Conservation (phyloP, 23 red algal species). For the Pyropia yezoensis region DNA sequence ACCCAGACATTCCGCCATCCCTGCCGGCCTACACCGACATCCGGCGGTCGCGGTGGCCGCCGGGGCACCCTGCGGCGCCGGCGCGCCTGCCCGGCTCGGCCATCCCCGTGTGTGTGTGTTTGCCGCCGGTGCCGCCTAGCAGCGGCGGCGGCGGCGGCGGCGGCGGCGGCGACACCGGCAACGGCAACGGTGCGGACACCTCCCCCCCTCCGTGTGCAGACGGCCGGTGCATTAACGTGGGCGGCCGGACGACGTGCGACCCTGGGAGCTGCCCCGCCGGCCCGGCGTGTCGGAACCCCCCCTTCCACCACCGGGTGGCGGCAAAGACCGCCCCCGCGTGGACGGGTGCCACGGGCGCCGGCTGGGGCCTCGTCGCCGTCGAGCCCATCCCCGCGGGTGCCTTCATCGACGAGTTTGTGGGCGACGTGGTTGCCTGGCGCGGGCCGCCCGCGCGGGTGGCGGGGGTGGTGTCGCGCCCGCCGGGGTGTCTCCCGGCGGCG, state of each 20-base stretch:
- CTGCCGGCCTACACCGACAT: too few species aligned
- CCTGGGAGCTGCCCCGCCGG: slow-evolving; percentile 30
- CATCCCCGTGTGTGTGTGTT: too few species aligned
- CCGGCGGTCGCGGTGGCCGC: too few species aligned
- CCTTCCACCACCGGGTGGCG: slow-evolving; percentile 36
- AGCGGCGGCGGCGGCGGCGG: too few species aligned
- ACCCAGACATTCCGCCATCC: too few species aligned
- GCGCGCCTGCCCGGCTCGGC: too few species aligned
- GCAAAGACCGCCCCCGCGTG: slow-evolving; percentile 43
- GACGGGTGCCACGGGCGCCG: slow-evolving; percentile 39
- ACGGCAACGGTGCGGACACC: too few species aligned
- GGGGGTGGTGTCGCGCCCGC: too few species aligned
- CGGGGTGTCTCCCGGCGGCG: too few species aligned
- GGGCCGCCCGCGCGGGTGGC: slow-evolving; percentile 20
- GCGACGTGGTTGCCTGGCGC: slow-evolving; percentile 67
- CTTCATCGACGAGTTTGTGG: slow-evolving; percentile 87
- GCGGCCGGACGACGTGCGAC: slow-evolving; percentile 40
- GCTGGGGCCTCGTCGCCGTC: slow-evolving; percentile 62
- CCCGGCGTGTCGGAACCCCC: slow-evolving; percentile 18
- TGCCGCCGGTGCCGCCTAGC: too few species aligned
- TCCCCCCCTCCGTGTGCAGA: slow-evolving; percentile 6
- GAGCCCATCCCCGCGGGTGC: slow-evolving; percentile 42
- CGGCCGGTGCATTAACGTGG: slow-evolving; percentile 40
- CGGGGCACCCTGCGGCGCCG: too few species aligned
- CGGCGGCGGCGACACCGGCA: too few species aligned